These are phyloP conservation scores for Naumovozyma castellii DNA, from an alignment of 805 yeast genomes.

Conservation along the genomic window DNA sequence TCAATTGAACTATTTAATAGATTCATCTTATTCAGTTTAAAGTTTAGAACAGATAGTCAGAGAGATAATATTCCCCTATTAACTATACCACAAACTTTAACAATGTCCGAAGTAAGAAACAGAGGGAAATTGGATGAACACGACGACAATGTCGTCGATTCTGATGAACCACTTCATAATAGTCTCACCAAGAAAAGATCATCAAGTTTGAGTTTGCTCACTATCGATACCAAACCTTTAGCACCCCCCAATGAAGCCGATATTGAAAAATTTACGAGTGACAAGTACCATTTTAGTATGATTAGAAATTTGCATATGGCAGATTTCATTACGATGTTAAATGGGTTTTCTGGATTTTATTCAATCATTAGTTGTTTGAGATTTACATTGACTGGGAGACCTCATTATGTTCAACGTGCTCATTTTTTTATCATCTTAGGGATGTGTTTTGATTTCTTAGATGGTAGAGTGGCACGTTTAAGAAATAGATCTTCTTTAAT, in stretches of 20 bases:
- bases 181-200: constrained; percentile 33
- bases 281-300: constrained; percentile 77
- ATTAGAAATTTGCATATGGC: constrained; percentile 87
- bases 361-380: constrained; percentile 80
- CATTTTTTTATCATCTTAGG: constrained; percentile 86
- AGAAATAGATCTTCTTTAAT: constrained; percentile 83
- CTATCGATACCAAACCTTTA: constrained; percentile 43
- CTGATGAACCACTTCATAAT: not conserved
- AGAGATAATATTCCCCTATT: too few species aligned
- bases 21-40: too few species aligned
- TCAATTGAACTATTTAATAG: too few species aligned
- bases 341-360: constrained; percentile 90
- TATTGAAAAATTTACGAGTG: constrained; percentile 70
- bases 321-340: constrained; percentile 87
- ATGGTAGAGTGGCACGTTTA: constrained; percentile 93
- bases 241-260: constrained; percentile 74
- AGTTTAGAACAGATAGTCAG: too few species aligned
- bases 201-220: constrained; percentile 38
- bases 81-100: too few species aligned
- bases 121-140: not conserved
- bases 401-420: constrained; percentile 75
- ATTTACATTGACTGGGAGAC: constrained; percentile 59
- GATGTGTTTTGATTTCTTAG: constrained; percentile 89
- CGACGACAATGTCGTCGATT: not conserved
- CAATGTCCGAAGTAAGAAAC: not conserved